Evolutionary conservation across 2,329 filamentous ascomycete species (phyloP).

Genomic region (Calonectria naviculata): DNA sequence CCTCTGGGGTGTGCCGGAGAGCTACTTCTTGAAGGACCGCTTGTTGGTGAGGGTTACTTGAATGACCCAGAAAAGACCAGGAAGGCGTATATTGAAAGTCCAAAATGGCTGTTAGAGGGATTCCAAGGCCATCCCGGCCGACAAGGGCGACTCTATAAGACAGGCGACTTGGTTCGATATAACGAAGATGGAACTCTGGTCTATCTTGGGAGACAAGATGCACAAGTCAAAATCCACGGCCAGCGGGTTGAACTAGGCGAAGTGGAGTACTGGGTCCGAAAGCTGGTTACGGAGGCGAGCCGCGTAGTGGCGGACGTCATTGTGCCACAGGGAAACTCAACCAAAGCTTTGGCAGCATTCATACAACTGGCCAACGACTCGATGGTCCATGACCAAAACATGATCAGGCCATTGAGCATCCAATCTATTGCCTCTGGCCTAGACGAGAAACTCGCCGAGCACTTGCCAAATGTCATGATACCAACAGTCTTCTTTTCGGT

Average conservation of each 20-base stretch:
- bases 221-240: constrained; percentile 70
- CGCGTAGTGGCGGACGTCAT: not conserved
- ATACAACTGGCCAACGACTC: not conserved
- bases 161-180: constrained; percentile 60
- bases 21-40: constrained; percentile 11
- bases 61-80: constrained; percentile 17
- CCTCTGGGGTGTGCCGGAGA: constrained; percentile 27
- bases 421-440: too few species aligned
- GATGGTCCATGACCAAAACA: fast-evolving
- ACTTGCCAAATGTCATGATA: too few species aligned
- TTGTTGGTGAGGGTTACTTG: constrained; percentile 22
- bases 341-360: not conserved
- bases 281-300: constrained; percentile 46
- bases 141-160: constrained; percentile 52
- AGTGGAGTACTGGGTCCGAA: constrained; percentile 56
- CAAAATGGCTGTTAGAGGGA: constrained; percentile 55
- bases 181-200: constrained; percentile 52
- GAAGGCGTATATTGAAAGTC: constrained; percentile 43
- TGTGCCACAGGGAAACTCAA: not conserved
- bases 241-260: constrained; percentile 63
- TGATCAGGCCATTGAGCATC: too few species aligned
- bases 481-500: too few species aligned
- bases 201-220: constrained; percentile 66
- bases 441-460: too few species aligned
- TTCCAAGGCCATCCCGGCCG: not conserved